Evolutionary conservation across 495 filamentous ascomycete genomes (phyloP), one percentile per base, ranked within the genome.

Genomic region (Xylaria acuta): DNA sequence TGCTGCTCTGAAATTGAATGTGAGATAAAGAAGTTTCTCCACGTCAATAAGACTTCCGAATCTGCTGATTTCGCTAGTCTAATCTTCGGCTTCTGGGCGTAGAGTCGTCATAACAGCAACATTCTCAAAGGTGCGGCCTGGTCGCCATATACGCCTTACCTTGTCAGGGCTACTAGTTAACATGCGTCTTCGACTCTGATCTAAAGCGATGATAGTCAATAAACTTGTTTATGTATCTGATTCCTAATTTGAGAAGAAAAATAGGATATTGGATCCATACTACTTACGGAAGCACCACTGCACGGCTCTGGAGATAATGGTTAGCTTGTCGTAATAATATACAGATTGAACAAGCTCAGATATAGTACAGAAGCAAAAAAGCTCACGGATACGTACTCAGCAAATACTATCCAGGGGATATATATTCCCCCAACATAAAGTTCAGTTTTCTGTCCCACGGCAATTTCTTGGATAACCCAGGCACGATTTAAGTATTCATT

Each of bases 361-460:
- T 9, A 9, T 38, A 38, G 8, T 9, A 38, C 8, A 38, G 54
- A 18, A 36, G 14, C 53, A 12, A 58, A 58, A 12, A 9, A 1
- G 27, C 16, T 38, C 8, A 36, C 25, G 40, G 43, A 27, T 30
- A 36, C 63, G 22, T 51, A 65, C 63, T 65, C 25, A 49, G 43
- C 27, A 36, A 65, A 65, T 8, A 49, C 5, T 12, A 34, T n/a
- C 63, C 63, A 65, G 0, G 63, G 63, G 25, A 65, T 36, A 36
- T 65, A 65, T 8, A n/a, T 49, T 7, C 63, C 63, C 16, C 63
- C 63, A n/a, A 65, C 16, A 65, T 65, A 65, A 9, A 65, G 22
- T 16, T 65, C 25, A 20, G 5, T 22, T 3, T 49, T 49, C 27
- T 49, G 41, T 22, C 27, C 43, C 7, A 65, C 63, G 6, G 63